Conservation (phyloP, 1,284 basidiomycete species). For the Ganoderma lingzhi region DNA sequence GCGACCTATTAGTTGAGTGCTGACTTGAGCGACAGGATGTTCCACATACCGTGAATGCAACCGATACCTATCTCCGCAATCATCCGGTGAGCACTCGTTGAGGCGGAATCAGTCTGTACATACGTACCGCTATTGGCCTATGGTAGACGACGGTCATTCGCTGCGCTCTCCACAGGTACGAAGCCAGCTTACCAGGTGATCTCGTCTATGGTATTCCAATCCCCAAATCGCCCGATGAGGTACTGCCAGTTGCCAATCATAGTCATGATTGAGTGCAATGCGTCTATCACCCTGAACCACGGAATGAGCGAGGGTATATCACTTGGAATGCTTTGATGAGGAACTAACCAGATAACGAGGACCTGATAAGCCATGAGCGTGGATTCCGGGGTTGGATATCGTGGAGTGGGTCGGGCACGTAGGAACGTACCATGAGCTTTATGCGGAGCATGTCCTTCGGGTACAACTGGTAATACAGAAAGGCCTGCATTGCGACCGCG, state of each 20-base stretch:
- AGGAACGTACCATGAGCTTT: constrained; percentile 28
- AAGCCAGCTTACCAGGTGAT: constrained; percentile 24
- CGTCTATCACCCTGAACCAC: constrained; percentile 24
- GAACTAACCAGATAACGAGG: constrained; percentile 29
- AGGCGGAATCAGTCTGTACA: too few species aligned
- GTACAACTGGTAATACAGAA: constrained; percentile 30
- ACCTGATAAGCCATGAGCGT: constrained; percentile 21
- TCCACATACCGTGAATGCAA: constrained; percentile 27
- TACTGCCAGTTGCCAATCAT: constrained; percentile 31
- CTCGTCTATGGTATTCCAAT: constrained; percentile 24
- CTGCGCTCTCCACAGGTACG: constrained; percentile 13
- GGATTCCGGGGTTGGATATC: not conserved
- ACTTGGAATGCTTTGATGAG: not conserved
- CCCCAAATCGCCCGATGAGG: constrained; percentile 28
- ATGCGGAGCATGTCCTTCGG: constrained; percentile 22
- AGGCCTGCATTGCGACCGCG: constrained; percentile 30
- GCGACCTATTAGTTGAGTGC: not conserved
- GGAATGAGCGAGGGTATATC: not conserved
- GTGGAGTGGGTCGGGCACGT: not conserved
- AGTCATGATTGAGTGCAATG: constrained; percentile 26
- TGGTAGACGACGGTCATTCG: constrained; percentile 23
- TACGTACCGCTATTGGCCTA: constrained; percentile 30
- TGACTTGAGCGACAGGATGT: constrained; percentile 31
- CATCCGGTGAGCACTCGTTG: not conserved
- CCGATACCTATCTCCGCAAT: constrained; percentile 21